Evolutionary conservation across 129 eudicot genomes (phyloP).

Genomic region (Tagetes patula): DNA sequence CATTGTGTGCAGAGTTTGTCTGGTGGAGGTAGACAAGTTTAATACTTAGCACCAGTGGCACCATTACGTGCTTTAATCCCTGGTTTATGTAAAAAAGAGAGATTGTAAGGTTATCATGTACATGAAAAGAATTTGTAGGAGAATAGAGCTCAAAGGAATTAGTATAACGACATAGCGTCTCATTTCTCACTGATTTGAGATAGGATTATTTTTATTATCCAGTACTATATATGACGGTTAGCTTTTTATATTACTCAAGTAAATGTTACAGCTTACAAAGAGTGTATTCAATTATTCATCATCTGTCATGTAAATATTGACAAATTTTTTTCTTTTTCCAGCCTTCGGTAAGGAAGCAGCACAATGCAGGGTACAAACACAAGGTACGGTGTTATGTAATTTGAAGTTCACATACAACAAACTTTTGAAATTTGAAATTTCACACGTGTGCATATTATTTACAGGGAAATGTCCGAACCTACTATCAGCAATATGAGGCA

Average conservation of each 20-base stretch:
- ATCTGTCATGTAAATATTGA: neutral
- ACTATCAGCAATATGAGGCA: conserved; percentile 86
- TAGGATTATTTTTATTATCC: neutral
- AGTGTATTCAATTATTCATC: neutral
- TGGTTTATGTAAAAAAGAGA: neutral
- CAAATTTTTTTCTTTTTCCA: conserved; percentile 22
- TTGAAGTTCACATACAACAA: neutral
- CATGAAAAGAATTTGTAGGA: neutral
- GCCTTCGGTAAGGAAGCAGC: conserved; percentile 99
- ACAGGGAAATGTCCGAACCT: conserved; percentile 84
- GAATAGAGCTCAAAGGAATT: neutral
- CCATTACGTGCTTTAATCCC: neutral
- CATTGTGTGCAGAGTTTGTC: neutral
- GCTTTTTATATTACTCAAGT: neutral
- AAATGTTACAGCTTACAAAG: neutral
- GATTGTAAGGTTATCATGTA: neutral
- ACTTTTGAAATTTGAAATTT: neutral
- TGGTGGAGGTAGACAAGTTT: neutral
- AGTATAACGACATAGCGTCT: neutral
- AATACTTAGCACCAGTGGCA: neutral
- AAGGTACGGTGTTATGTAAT: conserved; percentile 45
- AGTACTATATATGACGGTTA: neutral
- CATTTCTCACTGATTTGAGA: neutral
- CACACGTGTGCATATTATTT: neutral
- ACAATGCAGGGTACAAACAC: conserved; percentile 95